A percentile compares a stretch with the other conserved stretches of the same genome.
phyloP scores from a whole-genome alignment of 371 early-diverging fungal species.

The Thermomucor indicae-seudaticae region DNA sequence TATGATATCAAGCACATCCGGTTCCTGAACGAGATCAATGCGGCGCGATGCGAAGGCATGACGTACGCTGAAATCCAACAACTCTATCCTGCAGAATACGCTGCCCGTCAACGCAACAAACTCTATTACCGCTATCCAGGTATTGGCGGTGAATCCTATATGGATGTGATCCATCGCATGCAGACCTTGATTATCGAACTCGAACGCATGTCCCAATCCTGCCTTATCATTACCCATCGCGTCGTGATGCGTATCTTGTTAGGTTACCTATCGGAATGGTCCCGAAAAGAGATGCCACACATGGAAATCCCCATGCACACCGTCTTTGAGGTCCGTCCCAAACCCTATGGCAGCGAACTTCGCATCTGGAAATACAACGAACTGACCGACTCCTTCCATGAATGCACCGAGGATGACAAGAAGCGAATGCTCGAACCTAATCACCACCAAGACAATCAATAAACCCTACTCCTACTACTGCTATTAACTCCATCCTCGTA shows the following conservation, averaged over 20 bases:
- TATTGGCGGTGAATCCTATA: constrained; percentile 80
- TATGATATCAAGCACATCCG: constrained; percentile 71
- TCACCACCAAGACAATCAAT: too few relatives aligned
- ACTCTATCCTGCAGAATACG: constrained; percentile 63
- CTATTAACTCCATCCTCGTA: too few relatives aligned
- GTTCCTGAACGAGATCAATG: constrained; percentile 80
- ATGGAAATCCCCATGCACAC: constrained; percentile 51
- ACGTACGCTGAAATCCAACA: constrained; percentile 65
- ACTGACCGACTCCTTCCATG: constrained; percentile 41
- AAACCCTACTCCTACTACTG: too few relatives aligned
- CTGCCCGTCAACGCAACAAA: constrained; percentile 65
- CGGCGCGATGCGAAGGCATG: constrained; percentile 61
- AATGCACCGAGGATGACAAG: background rate
- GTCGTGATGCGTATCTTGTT: constrained; percentile 74
- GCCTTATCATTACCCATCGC: constrained; percentile 72
- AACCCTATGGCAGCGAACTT: constrained; percentile 78
- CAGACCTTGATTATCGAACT: constrained; percentile 82
- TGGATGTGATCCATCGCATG: constrained; percentile 82
- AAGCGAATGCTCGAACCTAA: too few relatives aligned
- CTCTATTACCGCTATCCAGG: constrained; percentile 83
- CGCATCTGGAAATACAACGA: constrained; percentile 52
- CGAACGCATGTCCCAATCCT: constrained; percentile 74
- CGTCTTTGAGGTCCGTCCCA: constrained; percentile 59
- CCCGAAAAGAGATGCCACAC: constrained; percentile 65
- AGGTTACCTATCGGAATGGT: constrained; percentile 72